These are phyloP conservation scores for Lactifluus piperatus DNA, from an alignment of 768 basidiomycete genomes.

Conservation along the genomic window DNA sequence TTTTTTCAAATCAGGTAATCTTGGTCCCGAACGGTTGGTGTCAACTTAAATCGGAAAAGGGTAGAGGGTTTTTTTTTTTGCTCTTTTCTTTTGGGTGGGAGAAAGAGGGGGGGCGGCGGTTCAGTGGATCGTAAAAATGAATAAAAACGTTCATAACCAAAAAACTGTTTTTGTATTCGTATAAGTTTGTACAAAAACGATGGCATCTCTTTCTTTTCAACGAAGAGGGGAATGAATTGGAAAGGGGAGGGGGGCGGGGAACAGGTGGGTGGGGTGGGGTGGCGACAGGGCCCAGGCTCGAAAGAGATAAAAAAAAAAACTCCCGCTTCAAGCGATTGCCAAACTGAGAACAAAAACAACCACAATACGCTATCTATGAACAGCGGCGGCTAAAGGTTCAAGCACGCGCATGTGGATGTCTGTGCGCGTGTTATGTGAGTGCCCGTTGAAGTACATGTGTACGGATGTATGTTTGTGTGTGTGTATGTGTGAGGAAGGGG, in stretches of 20 bases:
- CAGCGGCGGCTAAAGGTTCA: background rate
- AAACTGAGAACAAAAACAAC: background rate
- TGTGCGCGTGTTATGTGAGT: background rate
- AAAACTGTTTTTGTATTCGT: no score
- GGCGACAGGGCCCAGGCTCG: background rate
- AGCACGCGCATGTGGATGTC: background rate
- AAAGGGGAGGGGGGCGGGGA: background rate
- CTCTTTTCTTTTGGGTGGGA: no score
- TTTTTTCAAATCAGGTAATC: background rate
- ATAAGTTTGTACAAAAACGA: background rate
- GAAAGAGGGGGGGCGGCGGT: background rate
- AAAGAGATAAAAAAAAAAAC: background rate
- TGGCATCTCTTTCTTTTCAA: no score
- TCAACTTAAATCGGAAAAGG: no score
- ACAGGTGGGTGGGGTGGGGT: background rate
- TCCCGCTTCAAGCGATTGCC: background rate
- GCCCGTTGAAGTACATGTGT: background rate
- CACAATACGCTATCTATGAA: background rate
- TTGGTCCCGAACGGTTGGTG: background rate
- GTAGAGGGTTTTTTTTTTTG: no score
- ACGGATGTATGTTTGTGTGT: background rate
- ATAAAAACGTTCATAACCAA: no score
- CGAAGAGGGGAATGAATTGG: background rate
- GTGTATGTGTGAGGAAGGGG: background rate
- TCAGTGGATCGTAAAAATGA: no score